These are phyloP conservation scores for Cercospora zeae-maydis DNA, from an alignment of 2,329 filamentous ascomycete species.

Conservation along the genomic window DNA sequence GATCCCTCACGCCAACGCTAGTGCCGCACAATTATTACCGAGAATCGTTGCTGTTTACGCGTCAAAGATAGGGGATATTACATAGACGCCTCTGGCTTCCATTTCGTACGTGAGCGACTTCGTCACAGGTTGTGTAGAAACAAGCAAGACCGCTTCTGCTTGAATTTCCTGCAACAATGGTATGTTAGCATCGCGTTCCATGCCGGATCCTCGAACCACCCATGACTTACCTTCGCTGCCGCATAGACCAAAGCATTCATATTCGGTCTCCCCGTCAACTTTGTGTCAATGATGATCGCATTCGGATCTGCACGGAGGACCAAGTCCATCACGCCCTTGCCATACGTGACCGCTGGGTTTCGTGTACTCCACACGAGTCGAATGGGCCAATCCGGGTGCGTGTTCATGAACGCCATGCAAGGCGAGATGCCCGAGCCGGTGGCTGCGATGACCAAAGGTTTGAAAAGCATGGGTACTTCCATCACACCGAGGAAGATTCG, in stretches of 20 bases:
- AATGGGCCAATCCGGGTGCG: conserved; percentile 44
- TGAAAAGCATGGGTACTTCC: conserved; percentile 64
- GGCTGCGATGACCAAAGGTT: conserved; percentile 61
- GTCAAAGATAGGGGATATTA: background rate
- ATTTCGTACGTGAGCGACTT: conserved; percentile 31
- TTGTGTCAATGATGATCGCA: conserved; percentile 68
- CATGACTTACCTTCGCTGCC: background rate
- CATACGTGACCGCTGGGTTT: conserved; percentile 61
- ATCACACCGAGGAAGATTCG: conserved; percentile 65
- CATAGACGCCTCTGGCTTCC: background rate
- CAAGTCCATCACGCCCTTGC: conserved; percentile 53
- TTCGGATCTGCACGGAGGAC: conserved; percentile 59
- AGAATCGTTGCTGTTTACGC: background rate
- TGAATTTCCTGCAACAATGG: conserved; percentile 39
- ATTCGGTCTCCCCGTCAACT: conserved; percentile 34
- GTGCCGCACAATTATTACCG: background rate
- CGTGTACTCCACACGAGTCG: conserved; percentile 68
- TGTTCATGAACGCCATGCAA: conserved; percentile 59
- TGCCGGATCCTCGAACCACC: background rate
- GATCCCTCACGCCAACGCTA: background rate
- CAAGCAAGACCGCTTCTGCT: conserved; percentile 68
- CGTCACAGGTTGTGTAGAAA: conserved; percentile 67
- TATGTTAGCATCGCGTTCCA: background rate
- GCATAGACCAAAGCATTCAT: background rate
- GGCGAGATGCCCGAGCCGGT: conserved; percentile 73